Conservation (phyloP, 139 green algal species). For the Diplosphaera chodatii region DNA sequence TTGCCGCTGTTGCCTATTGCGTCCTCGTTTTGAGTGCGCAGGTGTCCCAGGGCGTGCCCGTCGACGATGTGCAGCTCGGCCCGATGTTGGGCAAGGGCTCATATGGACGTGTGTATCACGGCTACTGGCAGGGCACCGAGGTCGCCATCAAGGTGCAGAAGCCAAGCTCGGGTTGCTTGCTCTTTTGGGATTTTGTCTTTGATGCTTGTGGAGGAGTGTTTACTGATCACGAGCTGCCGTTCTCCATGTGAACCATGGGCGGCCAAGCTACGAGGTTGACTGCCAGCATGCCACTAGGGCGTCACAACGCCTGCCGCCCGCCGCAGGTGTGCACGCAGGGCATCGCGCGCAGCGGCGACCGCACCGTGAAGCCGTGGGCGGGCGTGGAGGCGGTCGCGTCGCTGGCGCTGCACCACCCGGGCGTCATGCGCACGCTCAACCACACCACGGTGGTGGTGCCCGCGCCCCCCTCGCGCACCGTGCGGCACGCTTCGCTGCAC, state of each 20-base stretch:
- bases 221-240: no score
- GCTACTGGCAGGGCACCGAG: slow-evolving; percentile 4
- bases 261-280: no score
- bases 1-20: no score
- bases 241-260: no score
- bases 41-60: no score
- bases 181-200: no score
- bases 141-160: slow-evolving; percentile 1
- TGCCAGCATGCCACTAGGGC: no score
- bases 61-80: neutral
- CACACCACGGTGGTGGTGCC: neutral
- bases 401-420: neutral
- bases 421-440: neutral
- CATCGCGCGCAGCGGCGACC: neutral
- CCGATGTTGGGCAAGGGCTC: neutral
- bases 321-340: neutral
- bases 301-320: no score
- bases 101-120: neutral
- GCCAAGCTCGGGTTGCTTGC: no score
- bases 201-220: no score
- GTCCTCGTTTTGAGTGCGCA: no score
- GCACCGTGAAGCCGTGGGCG: neutral
- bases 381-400: neutral
- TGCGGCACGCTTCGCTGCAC: neutral
- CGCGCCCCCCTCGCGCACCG: neutral